Evolutionary conservation across 192 early-diverging fungal species (phyloP), one percentile per base, ranked within the genome.

Genomic region (Backusella liffmaniae): DNA sequence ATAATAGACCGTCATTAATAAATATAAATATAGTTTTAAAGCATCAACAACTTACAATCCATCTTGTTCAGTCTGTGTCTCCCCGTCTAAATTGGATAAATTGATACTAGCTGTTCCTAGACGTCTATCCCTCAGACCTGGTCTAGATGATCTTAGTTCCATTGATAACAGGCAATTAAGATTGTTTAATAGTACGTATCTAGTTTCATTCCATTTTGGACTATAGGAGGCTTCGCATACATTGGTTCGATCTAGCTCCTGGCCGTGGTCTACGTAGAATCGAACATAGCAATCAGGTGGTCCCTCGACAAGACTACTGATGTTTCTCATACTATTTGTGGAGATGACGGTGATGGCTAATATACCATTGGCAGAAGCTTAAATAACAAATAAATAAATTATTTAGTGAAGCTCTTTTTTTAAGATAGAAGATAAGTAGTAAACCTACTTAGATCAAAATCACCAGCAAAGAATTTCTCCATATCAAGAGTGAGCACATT

Each of bases 401-500:
- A 44, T 16, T 44, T 44, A 49, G 46, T 49, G 46, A 49, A 49
- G 5, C 4, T 5, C 3, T 18, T 16, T 34, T 32, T 66, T 66
- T 34, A 62, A 39, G 59, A 65, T 32, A 32, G 9, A 42, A 59
- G 6, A 18, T 15, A 35, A 18, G 2, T 4, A 69, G 10, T n/a
- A 37, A 13, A 51, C 46, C 67, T 79, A 79, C 72, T 66, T 67
- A 82, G 73, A 68, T 79, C 80, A 34, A 78, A 68, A 56, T 82
- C 80, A n/a, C 73, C 80, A 15, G 77, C 62, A 68, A 75, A 41
- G 12, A 79, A 66, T 29, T 59, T 73, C 9, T 75, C 80, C 15
- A 82, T 51, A 76, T 82, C 80, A 15, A 78, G 13, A 37, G 76
- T 71, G 13, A 82, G 73, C 5, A 82, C 77, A 76, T 82, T 82